These are phyloP conservation scores for Nannizziopsis arthrosporioides DNA, from an alignment of 2,329 filamentous ascomycete genomes.

Conservation along the genomic window DNA sequence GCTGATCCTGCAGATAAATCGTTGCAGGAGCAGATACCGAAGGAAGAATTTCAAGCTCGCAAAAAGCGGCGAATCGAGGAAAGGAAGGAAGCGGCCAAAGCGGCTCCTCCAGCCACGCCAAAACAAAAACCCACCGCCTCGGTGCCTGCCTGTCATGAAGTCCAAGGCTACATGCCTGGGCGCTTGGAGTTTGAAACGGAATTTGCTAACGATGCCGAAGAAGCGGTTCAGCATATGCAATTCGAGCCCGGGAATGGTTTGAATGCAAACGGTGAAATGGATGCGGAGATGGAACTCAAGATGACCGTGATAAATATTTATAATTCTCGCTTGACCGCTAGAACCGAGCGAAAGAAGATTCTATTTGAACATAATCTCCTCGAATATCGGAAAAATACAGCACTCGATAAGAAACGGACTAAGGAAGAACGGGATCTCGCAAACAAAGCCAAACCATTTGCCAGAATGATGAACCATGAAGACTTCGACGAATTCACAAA, in stretches of 20 bases:
- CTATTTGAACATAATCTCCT: slow-evolving; percentile 91
- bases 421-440: slow-evolving; percentile 88
- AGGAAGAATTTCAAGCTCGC: slow-evolving; percentile 82
- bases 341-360: slow-evolving; percentile 89
- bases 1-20: slow-evolving; percentile 72
- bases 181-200: slow-evolving; percentile 96
- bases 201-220: slow-evolving; percentile 94
- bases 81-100: slow-evolving; percentile 74
- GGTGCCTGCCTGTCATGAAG: slow-evolving; percentile 92
- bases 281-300: slow-evolving; percentile 95
- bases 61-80: slow-evolving; percentile 93
- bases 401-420: slow-evolving; percentile 82
- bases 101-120: slow-evolving; percentile 67
- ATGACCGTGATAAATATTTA: slow-evolving; percentile 98
- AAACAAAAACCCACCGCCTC: slow-evolving; percentile 94
- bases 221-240: slow-evolving; percentile 95
- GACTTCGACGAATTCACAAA: slow-evolving; percentile 82
- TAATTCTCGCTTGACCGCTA: slow-evolving; percentile 77
- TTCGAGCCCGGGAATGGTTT: slow-evolving; percentile 93
- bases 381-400: slow-evolving; percentile 84
- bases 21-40: slow-evolving; percentile 65
- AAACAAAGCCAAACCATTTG: slow-evolving; percentile 91
- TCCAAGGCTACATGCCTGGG: slow-evolving; percentile 97
- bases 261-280: slow-evolving; percentile 75
- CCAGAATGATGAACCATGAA: slow-evolving; percentile 85